These are phyloP conservation scores for Fusarium newnesense DNA, from an alignment of 2,329 filamentous ascomycete genomes.

Conservation along the genomic window DNA sequence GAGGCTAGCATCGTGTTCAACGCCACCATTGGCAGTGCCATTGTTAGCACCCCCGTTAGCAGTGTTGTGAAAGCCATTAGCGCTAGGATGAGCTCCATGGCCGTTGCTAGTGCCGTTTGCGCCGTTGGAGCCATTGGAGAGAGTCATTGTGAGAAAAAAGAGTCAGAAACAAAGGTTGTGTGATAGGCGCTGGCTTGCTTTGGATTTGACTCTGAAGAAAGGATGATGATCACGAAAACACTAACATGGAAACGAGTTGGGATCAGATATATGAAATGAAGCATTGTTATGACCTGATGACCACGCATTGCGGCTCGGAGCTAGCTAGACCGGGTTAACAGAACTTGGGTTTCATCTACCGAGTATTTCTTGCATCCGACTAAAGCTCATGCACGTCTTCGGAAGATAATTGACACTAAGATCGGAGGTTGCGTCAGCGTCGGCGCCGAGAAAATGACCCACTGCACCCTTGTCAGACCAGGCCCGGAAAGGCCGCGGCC, in stretches of 20 bases:
- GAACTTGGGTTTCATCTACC: background rate
- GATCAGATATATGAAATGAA: background rate
- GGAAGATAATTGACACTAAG: background rate
- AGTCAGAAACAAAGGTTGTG: background rate
- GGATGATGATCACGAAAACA: background rate
- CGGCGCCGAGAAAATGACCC: background rate
- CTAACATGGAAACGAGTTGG: background rate
- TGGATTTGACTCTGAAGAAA: background rate
- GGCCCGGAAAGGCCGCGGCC: background rate
- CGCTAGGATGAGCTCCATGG: background rate
- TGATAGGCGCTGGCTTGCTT: background rate
- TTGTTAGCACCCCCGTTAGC: background rate
- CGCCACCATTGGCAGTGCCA: background rate
- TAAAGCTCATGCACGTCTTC: background rate
- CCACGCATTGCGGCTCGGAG: background rate
- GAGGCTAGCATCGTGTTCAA: background rate
- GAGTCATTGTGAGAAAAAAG: background rate
- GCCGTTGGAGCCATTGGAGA: slow-evolving; percentile 2
- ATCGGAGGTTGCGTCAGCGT: background rate
- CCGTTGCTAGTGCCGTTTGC: background rate
- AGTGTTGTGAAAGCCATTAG: background rate
- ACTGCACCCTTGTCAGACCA: background rate
- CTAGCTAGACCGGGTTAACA: background rate
- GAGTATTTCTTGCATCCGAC: background rate
- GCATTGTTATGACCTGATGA: background rate